phyloP scores from a whole-genome alignment of 2,329 filamentous ascomycete species.

The Lasiodiplodia sp. region DNA sequence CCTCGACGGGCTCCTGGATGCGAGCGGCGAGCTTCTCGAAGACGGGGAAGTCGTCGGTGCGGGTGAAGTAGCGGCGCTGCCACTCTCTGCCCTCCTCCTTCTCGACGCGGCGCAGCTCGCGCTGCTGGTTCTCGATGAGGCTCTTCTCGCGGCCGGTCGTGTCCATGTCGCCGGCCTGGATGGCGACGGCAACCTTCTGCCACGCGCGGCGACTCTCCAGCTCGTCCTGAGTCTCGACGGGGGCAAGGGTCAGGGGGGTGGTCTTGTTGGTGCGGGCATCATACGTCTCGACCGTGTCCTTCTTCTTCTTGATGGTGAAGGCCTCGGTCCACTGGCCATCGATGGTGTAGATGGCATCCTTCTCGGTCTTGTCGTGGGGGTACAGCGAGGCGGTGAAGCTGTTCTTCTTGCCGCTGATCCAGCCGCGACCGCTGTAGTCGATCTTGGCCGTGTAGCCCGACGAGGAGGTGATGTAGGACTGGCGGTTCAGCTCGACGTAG shows the following conservation, averaged over 20 bases:
- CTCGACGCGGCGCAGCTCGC: slow-evolving; percentile 77
- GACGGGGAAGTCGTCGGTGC: slow-evolving; percentile 48
- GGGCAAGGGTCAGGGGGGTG: slow-evolving; percentile 74
- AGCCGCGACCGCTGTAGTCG: slow-evolving; percentile 92
- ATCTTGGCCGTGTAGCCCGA: slow-evolving; percentile 88
- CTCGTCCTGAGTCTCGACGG: slow-evolving; percentile 80
- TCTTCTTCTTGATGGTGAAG: slow-evolving; percentile 73
- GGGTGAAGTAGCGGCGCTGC: slow-evolving; percentile 82
- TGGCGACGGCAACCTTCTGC: slow-evolving; percentile 82
- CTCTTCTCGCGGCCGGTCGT: slow-evolving; percentile 78
- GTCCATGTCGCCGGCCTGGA: slow-evolving; percentile 85
- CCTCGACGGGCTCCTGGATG: slow-evolving; percentile 60
- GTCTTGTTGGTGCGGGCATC: slow-evolving; percentile 57
- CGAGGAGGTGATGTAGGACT: slow-evolving; percentile 84
- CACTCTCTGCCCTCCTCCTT: slow-evolving; percentile 77
- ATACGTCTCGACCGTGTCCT: slow-evolving; percentile 53
- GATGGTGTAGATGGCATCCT: slow-evolving; percentile 78
- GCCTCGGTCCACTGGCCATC: slow-evolving; percentile 90
- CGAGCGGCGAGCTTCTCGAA: slow-evolving; percentile 57
- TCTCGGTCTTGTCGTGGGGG: slow-evolving; percentile 69
- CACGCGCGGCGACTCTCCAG: slow-evolving; percentile 89
- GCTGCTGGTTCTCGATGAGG: slow-evolving; percentile 89
- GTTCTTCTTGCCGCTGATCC: slow-evolving; percentile 96
- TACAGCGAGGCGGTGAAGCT: slow-evolving; percentile 79
- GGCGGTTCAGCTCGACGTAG: slow-evolving; percentile 88